Base-by-base conservation (phyloP, 208 protist species). In the Herpetomonas samuelpessoai region DNA sequence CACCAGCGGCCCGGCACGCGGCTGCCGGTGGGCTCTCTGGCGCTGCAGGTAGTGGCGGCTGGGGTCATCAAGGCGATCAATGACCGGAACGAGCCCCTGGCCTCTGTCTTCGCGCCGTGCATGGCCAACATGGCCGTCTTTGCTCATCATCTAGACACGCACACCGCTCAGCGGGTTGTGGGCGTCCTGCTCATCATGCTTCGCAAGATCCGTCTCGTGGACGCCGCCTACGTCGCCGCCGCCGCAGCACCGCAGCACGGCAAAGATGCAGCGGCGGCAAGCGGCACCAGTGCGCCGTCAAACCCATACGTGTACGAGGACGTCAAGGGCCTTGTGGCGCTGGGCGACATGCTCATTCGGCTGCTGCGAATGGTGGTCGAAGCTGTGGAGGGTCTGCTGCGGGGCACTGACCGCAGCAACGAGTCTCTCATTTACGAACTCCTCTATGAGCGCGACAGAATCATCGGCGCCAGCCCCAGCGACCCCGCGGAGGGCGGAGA, bases 401-500 rank as follows among this genome's bases (percentile, higher is more conserved):
- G 75, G 18, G 80, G 72, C 3, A 50, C 65, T 14, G 57, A 78
- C 45, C 60, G 78, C 4, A 53, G 51, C 57, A 95, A 95, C 67
- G 78, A 91, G 26, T 31, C 68, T 4, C 77, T 95, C 27, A 51
- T 88, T 12, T 95, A 95, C 69, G 88, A 92, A 53, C 54, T 95
- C 19, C 69, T 95, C 12, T 92, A 95, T 63, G 25, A 53, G 12
- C 59, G 67, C 18, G 38, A 55, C 21, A 69, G 61, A 12, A 31
- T 92, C 26, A 65, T 78, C 51, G 50, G 39, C 24, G 47, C 6
- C 21, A 31, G 48, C 21, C 28, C 4, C 3, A n/a, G 28, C 30
- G 26, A 25, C 7, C 12, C 3, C 21, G 21, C 21, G 21, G 38
- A 18, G n/a, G 21, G n/a, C 9, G 28, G 7, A 18, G 44, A 12